A percentile compares a stretch with the other conserved stretches of the same genome.
Conservation (phyloP, 768 basidiomycete genomes). For the Leccinum aurantiacum region DNA sequence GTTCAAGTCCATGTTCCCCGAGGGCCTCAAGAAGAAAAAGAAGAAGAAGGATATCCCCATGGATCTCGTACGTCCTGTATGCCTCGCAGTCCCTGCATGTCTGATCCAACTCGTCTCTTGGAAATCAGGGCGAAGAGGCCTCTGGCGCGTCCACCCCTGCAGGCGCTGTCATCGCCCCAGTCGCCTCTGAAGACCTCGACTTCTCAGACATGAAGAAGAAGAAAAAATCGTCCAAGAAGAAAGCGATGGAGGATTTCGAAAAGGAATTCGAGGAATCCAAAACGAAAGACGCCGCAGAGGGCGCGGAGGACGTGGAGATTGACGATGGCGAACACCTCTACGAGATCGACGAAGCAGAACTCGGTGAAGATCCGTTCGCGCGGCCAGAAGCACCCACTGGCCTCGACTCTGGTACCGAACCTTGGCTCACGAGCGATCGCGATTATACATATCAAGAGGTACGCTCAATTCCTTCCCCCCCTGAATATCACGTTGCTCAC, state of each 20-base stretch:
- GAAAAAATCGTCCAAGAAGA: conserved; percentile 90
- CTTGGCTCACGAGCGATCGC: conserved; percentile 90
- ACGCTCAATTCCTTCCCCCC: conserved; percentile 13
- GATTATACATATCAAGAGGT: conserved; percentile 98
- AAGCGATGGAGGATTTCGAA: conserved; percentile 91
- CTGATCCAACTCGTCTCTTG: conserved; percentile 2
- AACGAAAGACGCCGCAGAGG: conserved; percentile 61
- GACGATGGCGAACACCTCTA: conserved; percentile 65
- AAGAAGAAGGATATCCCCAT: conserved; percentile 90
- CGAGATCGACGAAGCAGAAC: conserved; percentile 75
- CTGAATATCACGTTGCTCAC: neutral
- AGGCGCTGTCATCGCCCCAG: conserved; percentile 35
- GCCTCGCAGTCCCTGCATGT: neutral
- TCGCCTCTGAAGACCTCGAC: conserved; percentile 76
- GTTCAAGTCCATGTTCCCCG: conserved; percentile 76
- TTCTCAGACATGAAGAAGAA: conserved; percentile 98
- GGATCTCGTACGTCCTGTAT: conserved; percentile 57
- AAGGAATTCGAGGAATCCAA: conserved; percentile 81
- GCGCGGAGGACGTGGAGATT: conserved; percentile 52
- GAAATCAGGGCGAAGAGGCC: conserved; percentile 54
- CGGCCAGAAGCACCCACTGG: conserved; percentile 53
- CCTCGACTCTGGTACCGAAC: conserved; percentile 74
- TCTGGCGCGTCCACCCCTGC: conserved; percentile 66
- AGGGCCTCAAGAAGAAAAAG: conserved; percentile 89
- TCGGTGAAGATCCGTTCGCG: conserved; percentile 88